These are phyloP conservation scores for Plantago major DNA, from an alignment of 257 asterid species.

Conservation along the genomic window DNA sequence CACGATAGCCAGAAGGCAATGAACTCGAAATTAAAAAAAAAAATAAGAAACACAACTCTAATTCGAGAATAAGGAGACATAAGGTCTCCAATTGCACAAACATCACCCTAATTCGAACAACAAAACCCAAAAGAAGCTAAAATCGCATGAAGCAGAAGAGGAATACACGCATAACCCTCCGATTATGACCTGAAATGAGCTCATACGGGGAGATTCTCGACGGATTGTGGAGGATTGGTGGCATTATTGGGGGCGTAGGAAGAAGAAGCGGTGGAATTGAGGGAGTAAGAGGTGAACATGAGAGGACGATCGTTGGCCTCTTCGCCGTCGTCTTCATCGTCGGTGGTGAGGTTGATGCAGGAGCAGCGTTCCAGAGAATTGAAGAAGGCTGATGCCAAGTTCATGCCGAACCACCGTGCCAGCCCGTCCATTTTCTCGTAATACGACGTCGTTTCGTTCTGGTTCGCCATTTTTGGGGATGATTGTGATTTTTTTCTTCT, in stretches of 20 bases:
- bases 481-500: background rate
- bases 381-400: constrained; percentile 89
- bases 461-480: constrained; percentile 38
- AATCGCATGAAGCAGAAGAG: no score
- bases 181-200: no score
- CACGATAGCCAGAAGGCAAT: no score
- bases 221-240: constrained; percentile 36
- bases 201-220: constrained; percentile 73
- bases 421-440: constrained; percentile 74
- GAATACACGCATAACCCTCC: no score
- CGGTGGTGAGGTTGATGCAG: constrained; percentile 78
- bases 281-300: constrained; percentile 49
- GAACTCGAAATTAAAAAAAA: no score
- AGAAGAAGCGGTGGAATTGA: constrained; percentile 33
- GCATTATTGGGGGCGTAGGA: constrained; percentile 22
- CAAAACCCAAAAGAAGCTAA: no score
- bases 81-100: no score
- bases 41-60: no score
- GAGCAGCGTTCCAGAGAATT: constrained; percentile 97
- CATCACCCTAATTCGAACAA: no score
- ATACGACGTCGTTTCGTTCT: constrained; percentile 32
- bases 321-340: constrained; percentile 70
- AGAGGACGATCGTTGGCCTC: constrained; percentile 95
- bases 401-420: constrained; percentile 81
- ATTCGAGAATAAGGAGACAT: no score